A percentile compares a stretch with the other conserved stretches of the same genome.
These are phyloP conservation scores for Scytalidium lignicola DNA, from an alignment of 2,329 filamentous ascomycete genomes.

Conservation along the genomic window DNA sequence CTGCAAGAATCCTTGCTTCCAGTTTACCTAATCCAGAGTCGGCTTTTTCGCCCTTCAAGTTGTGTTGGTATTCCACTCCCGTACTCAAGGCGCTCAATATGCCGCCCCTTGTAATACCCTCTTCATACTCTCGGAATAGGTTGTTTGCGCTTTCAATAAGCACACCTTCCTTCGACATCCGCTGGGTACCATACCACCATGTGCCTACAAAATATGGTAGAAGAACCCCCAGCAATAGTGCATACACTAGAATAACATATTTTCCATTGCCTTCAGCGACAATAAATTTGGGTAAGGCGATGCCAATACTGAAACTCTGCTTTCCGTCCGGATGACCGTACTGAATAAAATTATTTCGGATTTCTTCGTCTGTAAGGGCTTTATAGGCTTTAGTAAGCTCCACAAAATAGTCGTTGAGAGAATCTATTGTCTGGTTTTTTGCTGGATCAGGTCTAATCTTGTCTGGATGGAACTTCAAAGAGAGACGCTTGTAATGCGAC, in stretches of 20 bases:
- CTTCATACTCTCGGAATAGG: slow-evolving; percentile 88
- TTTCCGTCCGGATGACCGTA: slow-evolving; percentile 97
- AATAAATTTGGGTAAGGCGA: slow-evolving; percentile 89
- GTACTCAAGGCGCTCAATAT: slow-evolving; percentile 77
- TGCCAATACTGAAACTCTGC: slow-evolving; percentile 96
- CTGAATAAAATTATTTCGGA: slow-evolving; percentile 94
- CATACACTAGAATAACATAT: slow-evolving; percentile 89
- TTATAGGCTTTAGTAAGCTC: slow-evolving; percentile 98
- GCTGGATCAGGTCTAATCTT: slow-evolving; percentile 77
- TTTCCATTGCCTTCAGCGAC: slow-evolving; percentile 92
- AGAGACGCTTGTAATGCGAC: slow-evolving; percentile 81
- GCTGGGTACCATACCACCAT: slow-evolving; percentile 98
- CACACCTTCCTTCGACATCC: slow-evolving; percentile 88
- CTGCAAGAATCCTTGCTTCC: slow-evolving; percentile 71
- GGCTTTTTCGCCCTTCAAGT: slow-evolving; percentile 71
- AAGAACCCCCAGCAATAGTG: slow-evolving; percentile 78
- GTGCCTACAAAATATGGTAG: slow-evolving; percentile 90
- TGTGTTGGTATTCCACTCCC: slow-evolving; percentile 77
- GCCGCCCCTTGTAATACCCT: slow-evolving; percentile 73
- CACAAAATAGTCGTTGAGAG: slow-evolving; percentile 82
- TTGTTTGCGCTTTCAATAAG: slow-evolving; percentile 91
- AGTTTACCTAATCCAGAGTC: slow-evolving; percentile 78
- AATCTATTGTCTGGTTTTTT: slow-evolving; percentile 85
- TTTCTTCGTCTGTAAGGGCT: slow-evolving; percentile 91
- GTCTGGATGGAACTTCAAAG: slow-evolving; percentile 85